A percentile compares a stretch with the other conserved stretches of the same genome.
Evolutionary conservation across 208 protist species (phyloP).

Genomic region (Crithidia expoeki): DNA sequence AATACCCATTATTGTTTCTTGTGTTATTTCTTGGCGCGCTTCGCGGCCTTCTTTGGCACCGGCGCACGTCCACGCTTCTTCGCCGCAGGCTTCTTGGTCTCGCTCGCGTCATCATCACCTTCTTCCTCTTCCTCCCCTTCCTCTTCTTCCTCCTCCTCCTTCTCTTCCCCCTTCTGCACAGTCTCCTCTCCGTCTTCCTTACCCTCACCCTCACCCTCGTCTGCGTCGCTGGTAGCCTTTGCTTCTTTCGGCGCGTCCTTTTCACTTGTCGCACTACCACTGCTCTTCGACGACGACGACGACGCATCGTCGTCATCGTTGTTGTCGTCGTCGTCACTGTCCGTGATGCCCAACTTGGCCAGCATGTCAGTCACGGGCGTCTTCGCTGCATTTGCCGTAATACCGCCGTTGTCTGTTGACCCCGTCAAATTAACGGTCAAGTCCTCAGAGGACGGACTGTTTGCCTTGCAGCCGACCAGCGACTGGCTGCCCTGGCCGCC

Average conservation of each 20-base stretch:
- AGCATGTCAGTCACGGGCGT: conserved; percentile 4
- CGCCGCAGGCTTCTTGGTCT: conserved; percentile 30
- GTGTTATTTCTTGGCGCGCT: conserved; percentile 57
- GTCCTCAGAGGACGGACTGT: conserved; percentile 12
- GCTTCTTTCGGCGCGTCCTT: conserved; percentile 9
- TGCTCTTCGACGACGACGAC: conserved; percentile 37
- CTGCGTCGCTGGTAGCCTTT: conserved; percentile 19
- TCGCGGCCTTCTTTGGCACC: conserved; percentile 38
- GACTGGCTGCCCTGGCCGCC: conserved; percentile 3
- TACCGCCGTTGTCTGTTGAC: background rate
- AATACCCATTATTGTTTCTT: no score
- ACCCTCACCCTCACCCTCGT: conserved; percentile 7
- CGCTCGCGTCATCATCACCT: conserved; percentile 18
- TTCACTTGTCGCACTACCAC: conserved; percentile 17
- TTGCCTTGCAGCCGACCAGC: conserved; percentile 4
- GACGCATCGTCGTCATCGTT: conserved; percentile 10
- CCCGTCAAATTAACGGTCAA: background rate
- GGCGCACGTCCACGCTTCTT: conserved; percentile 31
- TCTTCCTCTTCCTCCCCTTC: conserved; percentile 23
- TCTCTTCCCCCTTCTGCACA: conserved; percentile 14
- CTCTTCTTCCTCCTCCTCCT: conserved; percentile 27
- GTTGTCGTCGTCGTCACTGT: conserved; percentile 37
- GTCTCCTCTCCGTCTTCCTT: conserved; percentile 20
- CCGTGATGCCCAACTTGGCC: conserved; percentile 37
- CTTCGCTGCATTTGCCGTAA: background rate